Percentiles rank a stretch among this genome's conserved stretches.
Conservation (phyloP, 805 yeast species). For the Yarrowia osloensis region DNA sequence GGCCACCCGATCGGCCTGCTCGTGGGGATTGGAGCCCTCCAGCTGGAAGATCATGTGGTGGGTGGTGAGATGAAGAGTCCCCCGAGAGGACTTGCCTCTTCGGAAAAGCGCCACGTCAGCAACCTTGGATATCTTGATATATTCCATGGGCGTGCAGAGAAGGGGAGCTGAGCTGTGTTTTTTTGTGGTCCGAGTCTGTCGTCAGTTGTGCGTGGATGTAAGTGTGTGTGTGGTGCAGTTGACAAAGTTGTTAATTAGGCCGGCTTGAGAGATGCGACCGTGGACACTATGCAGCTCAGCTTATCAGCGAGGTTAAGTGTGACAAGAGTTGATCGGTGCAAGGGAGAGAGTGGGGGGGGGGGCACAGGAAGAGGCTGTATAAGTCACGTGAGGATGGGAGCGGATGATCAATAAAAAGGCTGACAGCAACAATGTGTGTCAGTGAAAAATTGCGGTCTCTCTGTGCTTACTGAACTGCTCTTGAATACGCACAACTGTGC, state of each 20-base stretch:
- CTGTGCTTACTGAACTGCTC: no score
- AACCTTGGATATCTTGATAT: constrained; percentile 49
- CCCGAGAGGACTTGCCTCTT: constrained; percentile 57
- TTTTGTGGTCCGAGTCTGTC: not conserved
- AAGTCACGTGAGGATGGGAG: no score
- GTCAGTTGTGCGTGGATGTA: no score
- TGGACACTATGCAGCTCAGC: constrained; percentile 14
- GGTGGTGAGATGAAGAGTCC: constrained; percentile 68
- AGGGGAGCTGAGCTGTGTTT: not conserved
- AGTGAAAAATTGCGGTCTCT: no score
- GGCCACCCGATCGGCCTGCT: constrained; percentile 29
- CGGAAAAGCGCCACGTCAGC: constrained; percentile 57
- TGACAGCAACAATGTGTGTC: no score
- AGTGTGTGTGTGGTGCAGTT: not conserved
- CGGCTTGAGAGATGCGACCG: not conserved
- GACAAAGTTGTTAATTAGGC: not conserved
- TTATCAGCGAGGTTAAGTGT: no score
- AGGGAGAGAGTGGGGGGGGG: no score
- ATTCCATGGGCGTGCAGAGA: constrained; percentile 49
- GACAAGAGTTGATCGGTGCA: no score
- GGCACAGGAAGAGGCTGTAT: no score
- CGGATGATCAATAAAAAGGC: no score
- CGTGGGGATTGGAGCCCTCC: not conserved
- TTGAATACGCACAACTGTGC: no score
- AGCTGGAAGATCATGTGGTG: constrained; percentile 68